Evolutionary conservation across 768 basidiomycete genomes (phyloP).

Genomic region (Boletus coccyginus): DNA sequence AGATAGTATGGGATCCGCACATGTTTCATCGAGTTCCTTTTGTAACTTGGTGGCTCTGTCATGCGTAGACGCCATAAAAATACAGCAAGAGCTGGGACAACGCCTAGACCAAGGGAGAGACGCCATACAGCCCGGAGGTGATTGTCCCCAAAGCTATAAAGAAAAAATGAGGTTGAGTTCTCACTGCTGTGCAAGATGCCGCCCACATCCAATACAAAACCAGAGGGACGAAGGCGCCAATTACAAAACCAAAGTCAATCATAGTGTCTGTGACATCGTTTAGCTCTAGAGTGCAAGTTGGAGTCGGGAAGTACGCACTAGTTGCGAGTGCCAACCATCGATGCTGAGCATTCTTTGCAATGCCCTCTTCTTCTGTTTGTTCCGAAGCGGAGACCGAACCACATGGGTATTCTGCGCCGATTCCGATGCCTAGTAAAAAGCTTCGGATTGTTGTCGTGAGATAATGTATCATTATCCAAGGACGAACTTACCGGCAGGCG

Average conservation of each 20-base stretch:
- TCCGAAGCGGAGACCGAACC: conserved; percentile 88
- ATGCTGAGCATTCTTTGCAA: conserved; percentile 79
- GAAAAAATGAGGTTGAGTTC: not conserved
- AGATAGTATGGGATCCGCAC: conserved; percentile 73
- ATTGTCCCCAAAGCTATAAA: conserved; percentile 62
- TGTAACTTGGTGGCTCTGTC: conserved; percentile 74
- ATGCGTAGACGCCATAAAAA: conserved; percentile 85
- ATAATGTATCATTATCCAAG: not conserved
- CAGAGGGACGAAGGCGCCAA: conserved; percentile 78
- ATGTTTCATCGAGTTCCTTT: conserved; percentile 75
- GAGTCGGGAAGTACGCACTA: conserved; percentile 46
- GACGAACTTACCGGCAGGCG: conserved; percentile 60
- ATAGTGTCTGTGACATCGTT: conserved; percentile 54
- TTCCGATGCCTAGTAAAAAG: conserved; percentile 85
- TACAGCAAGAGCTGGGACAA: conserved; percentile 77
- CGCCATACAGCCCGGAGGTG: conserved; percentile 90
- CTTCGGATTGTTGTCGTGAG: conserved; percentile 34
- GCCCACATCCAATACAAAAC: conserved; percentile 87
- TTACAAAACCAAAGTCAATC: conserved; percentile 84
- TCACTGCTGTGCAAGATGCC: not conserved
- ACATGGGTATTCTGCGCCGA: conserved; percentile 88
- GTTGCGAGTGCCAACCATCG: conserved; percentile 87
- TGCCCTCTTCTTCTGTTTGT: conserved; percentile 80
- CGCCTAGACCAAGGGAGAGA: conserved; percentile 78
- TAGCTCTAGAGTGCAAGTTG: not conserved